These are phyloP conservation scores for Cytospora leucostoma DNA, from an alignment of 2,329 filamentous ascomycete genomes.

Conservation along the genomic window DNA sequence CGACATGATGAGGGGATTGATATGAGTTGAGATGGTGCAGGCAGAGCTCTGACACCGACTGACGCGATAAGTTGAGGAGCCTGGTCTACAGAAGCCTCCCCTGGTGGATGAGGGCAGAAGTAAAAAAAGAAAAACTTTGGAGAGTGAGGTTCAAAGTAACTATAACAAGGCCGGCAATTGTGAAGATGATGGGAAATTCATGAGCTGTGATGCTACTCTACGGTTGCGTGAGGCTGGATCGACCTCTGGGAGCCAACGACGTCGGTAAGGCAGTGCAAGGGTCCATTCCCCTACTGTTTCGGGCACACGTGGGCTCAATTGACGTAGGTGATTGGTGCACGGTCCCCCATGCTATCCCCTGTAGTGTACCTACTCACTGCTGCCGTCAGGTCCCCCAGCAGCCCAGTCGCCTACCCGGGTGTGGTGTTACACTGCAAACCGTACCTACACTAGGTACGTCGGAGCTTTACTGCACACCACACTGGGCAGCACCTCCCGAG, in stretches of 20 bases:
- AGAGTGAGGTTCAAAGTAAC: not conserved
- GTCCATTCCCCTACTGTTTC: constrained; percentile 12
- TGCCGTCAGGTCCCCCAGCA: too few relatives aligned
- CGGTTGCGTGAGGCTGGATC: not conserved
- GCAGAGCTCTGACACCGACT: constrained; percentile 1
- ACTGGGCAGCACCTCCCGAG: too few relatives aligned
- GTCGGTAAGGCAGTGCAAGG: constrained; percentile 14
- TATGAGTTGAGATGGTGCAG: constrained; percentile 17
- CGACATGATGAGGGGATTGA: constrained; percentile 66
- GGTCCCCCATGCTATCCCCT: not conserved
- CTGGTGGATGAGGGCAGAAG: not conserved
- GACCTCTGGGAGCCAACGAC: constrained; percentile 7
- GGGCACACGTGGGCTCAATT: constrained; percentile 17
- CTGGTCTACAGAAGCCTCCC: not conserved
- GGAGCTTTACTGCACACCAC: too few relatives aligned
- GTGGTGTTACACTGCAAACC: too few relatives aligned
- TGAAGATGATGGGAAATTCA: constrained; percentile 12
- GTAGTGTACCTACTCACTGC: too few relatives aligned
- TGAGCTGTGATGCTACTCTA: not conserved
- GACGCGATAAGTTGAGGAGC: not conserved
- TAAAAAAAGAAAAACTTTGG: not conserved
- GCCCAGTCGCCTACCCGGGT: too few relatives aligned
- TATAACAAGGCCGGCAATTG: not conserved
- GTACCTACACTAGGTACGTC: too few relatives aligned
- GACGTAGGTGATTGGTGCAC: constrained; percentile 10